These are phyloP conservation scores for Cryptosporidium meleagridis DNA, from an alignment of 169 alveolate species.

Conservation along the genomic window DNA sequence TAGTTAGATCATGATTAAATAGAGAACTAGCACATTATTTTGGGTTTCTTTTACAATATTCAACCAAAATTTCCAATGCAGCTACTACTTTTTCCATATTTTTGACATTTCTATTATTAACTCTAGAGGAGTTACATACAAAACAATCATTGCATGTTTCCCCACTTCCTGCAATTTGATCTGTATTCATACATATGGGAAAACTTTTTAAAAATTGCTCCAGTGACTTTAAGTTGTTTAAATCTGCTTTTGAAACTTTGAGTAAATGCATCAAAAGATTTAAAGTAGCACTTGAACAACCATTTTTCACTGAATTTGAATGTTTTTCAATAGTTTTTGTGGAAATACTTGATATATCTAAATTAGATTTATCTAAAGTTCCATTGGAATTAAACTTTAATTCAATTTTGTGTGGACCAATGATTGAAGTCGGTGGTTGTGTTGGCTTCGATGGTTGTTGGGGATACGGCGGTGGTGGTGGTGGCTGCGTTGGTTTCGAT, in stretches of 20 bases:
- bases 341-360: neutral
- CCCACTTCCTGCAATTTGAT: too few species aligned
- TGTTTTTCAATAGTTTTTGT: neutral
- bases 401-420: neutral
- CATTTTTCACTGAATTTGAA: neutral
- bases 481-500: too few species aligned
- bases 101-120: neutral
- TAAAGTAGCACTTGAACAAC: neutral
- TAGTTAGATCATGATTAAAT: too few species aligned
- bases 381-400: neutral
- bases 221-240: neutral
- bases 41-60: neutral
- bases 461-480: neutral
- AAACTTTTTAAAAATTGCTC: neutral
- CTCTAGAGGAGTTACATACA: neutral
- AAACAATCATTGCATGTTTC: neutral
- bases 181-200: neutral
- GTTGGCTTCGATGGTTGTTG: neutral
- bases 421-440: neutral
- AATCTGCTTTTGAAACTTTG: neutral
- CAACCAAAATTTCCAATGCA: neutral
- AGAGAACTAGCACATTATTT: neutral
- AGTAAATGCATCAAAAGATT: neutral
- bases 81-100: neutral
- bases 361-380: neutral